Evolutionary conservation across 192 early-diverging fungal genomes (phyloP).

Genomic region (Linnemannia elongata): DNA sequence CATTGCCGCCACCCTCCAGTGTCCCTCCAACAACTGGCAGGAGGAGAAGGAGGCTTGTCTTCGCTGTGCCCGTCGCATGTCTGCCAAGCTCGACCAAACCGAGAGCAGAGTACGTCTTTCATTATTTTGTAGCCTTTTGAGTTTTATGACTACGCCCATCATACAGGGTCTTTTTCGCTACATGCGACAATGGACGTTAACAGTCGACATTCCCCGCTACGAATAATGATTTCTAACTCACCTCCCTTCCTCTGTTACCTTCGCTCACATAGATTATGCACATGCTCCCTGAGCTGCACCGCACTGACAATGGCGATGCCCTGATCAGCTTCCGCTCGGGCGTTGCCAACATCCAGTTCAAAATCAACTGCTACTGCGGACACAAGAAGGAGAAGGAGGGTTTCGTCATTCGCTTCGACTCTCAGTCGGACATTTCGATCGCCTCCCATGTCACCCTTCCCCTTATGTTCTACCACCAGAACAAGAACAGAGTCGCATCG

Average conservation of each 20-base stretch:
- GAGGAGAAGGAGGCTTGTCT: constrained; percentile 54
- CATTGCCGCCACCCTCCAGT: constrained; percentile 43
- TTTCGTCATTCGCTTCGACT: constrained; percentile 55
- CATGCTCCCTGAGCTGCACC: constrained; percentile 50
- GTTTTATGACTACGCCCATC: not conserved
- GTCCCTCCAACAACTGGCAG: constrained; percentile 54
- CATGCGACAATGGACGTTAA: not conserved
- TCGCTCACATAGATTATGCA: constrained; percentile 41
- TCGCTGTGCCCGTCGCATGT: constrained; percentile 56
- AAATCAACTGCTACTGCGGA: constrained; percentile 56
- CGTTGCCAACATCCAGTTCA: constrained; percentile 56
- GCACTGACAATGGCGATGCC: constrained; percentile 45
- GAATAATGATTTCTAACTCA: too few relatives aligned
- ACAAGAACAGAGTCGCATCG: constrained; percentile 52
- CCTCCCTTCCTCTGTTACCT: not conserved
- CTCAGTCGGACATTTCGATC: constrained; percentile 38
- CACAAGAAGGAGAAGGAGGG: constrained; percentile 58
- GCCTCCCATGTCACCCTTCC: constrained; percentile 57
- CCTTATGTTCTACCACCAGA: constrained; percentile 56
- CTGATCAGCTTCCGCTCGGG: constrained; percentile 50
- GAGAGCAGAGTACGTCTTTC: constrained; percentile 44
- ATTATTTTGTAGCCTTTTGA: not conserved
- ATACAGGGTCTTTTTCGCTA: too few relatives aligned
- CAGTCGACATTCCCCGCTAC: not conserved
- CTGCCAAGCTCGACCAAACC: constrained; percentile 46